Evolutionary conservation across 441 rosid genomes (phyloP).

Genomic region (Populus hybrid): DNA sequence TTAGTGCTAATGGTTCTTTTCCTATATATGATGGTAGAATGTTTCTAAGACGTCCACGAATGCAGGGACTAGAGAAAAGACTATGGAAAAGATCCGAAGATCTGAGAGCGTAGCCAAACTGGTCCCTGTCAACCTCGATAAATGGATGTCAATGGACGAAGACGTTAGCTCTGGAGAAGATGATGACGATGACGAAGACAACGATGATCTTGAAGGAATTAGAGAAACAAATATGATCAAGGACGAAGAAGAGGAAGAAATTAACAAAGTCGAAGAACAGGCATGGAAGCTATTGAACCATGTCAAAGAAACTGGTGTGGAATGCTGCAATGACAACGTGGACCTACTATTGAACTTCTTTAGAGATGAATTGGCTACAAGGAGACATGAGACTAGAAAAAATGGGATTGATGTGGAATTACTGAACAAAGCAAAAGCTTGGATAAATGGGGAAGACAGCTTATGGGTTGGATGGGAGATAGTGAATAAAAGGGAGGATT

Average conservation of each 20-base stretch:
- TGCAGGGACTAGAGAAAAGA: constrained; percentile 36
- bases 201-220: constrained; percentile 1
- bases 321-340: constrained; percentile 14
- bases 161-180: constrained; percentile 15
- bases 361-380: constrained; percentile 40
- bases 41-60: neutral
- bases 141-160: constrained; percentile 37
- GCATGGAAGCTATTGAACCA: constrained; percentile 42
- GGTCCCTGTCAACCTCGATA: constrained; percentile 31
- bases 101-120: constrained; percentile 38
- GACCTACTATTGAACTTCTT: constrained; percentile 54
- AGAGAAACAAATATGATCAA: neutral
- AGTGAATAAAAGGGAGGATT: constrained; percentile 35
- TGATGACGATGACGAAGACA: constrained; percentile 18
- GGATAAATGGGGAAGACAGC: constrained; percentile 45
- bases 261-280: constrained; percentile 31
- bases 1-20: neutral
- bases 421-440: constrained; percentile 37
- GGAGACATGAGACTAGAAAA: neutral
- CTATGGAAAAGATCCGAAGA: constrained; percentile 33
- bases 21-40: neutral
- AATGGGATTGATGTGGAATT: constrained; percentile 25
- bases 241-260: constrained; percentile 1
- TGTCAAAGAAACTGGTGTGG: constrained; percentile 35
- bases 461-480: constrained; percentile 29